phyloP scores from a whole-genome alignment of 768 basidiomycete genomes.

The Clavulina sp. region DNA sequence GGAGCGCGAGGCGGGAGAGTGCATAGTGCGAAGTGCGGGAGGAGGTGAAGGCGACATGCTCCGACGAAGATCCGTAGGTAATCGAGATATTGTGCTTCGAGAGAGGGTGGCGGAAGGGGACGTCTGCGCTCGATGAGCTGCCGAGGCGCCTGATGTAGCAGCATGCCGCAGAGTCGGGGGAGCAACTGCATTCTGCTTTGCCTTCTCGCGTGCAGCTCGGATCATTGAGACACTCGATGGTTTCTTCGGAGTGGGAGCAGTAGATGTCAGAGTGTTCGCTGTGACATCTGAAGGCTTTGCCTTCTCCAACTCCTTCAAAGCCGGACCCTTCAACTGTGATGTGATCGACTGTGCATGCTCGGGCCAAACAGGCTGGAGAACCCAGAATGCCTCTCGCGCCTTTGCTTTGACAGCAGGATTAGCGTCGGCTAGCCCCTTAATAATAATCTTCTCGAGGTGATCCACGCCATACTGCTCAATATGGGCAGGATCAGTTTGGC shows the following conservation, averaged over 20 bases:
- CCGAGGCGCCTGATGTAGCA: conserved; percentile 50
- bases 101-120: conserved; percentile 9
- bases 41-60: not conserved
- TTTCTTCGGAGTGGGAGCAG: conserved; percentile 50
- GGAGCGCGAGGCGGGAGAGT: not conserved
- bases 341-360: conserved; percentile 47
- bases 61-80: conserved; percentile 1
- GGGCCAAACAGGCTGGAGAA: conserved; percentile 57
- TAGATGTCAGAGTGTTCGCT: conserved; percentile 26
- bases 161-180: conserved; percentile 69
- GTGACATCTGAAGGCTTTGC: conserved; percentile 39
- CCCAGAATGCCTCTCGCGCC: conserved; percentile 63
- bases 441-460: conserved; percentile 52
- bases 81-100: too few relatives aligned
- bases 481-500: conserved; percentile 35
- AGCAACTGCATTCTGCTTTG: conserved; percentile 64
- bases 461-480: conserved; percentile 65
- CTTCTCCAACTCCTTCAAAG: conserved; percentile 74
- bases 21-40: not conserved
- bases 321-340: conserved; percentile 44
- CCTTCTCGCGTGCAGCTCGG: conserved; percentile 78
- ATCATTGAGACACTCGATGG: conserved; percentile 71
- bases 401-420: conserved; percentile 65
- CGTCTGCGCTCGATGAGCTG: conserved; percentile 17
- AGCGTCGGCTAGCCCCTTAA: conserved; percentile 55